Conservation (phyloP, 129 eudicot species). For the Apium graveolens region DNA sequence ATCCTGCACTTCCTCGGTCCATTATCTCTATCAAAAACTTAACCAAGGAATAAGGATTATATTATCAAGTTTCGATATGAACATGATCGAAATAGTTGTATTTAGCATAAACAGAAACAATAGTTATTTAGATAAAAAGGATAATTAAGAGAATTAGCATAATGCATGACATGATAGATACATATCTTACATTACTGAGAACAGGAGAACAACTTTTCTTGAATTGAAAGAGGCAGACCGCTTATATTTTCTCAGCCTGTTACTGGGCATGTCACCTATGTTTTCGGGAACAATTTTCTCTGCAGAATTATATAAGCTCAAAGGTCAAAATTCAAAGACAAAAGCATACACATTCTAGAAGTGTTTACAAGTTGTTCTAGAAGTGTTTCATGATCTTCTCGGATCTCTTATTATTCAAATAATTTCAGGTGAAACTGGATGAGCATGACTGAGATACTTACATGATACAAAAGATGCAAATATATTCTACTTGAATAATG, state of each 20-base stretch:
- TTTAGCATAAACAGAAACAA: not conserved
- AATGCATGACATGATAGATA: conserved; percentile 3
- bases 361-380: not conserved
- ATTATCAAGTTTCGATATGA: not conserved
- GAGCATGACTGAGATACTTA: not conserved
- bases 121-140: not conserved
- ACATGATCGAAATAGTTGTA: not conserved
- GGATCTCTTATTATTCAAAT: not conserved
- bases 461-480: not conserved
- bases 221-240: conserved; percentile 69
- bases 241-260: conserved; percentile 66
- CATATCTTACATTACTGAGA: conserved; percentile 72
- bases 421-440: not conserved
- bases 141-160: not conserved
- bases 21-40: not conserved
- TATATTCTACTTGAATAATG: not conserved
- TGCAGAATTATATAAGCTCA: conserved; percentile 19
- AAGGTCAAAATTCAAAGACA: not conserved
- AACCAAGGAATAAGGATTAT: not conserved
- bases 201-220: conserved; percentile 73
- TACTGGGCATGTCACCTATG: conserved; percentile 34
- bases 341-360: not conserved
- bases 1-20: not conserved
- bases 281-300: conserved; percentile 48
- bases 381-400: not conserved